Conservation (phyloP, 331 rosid species). For the Dryas integrifolia region DNA sequence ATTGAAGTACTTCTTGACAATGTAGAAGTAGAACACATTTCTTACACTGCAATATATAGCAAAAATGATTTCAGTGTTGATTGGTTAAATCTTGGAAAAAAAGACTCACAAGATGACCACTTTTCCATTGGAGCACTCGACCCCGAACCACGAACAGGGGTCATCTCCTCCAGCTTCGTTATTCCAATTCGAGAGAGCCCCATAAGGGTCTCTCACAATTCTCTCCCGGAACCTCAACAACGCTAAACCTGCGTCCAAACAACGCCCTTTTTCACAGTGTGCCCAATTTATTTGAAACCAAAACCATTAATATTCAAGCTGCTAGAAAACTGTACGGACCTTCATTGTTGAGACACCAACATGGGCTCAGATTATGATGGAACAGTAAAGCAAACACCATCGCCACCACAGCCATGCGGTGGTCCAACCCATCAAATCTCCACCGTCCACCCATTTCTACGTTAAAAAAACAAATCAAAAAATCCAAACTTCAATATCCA, state of each 20-base stretch:
- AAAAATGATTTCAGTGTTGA: not conserved
- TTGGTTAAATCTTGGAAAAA: not conserved
- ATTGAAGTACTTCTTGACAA: not conserved
- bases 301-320: not conserved
- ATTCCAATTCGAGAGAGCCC: conserved; percentile 61
- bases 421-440: conserved; percentile 39
- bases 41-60: not conserved
- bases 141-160: conserved; percentile 70
- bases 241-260: conserved; percentile 57
- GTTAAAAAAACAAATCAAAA: not conserved
- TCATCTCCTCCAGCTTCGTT: conserved; percentile 31
- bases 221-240: conserved; percentile 51
- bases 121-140: conserved; percentile 57
- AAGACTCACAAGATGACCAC: conserved; percentile 62
- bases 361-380: conserved; percentile 27
- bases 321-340: conserved; percentile 34
- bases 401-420: conserved; percentile 29
- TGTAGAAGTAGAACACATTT: not conserved
- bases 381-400: conserved; percentile 29
- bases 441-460: conserved; percentile 44
- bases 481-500: not conserved
- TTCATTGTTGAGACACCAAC: conserved; percentile 48
- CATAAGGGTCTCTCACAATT: conserved; percentile 48
- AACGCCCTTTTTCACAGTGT: not conserved
- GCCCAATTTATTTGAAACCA: not conserved